A percentile compares a stretch with the other conserved stretches of the same genome.
Conservation (phyloP, 2,329 filamentous ascomycete species). For the Neurospora sp. region DNA sequence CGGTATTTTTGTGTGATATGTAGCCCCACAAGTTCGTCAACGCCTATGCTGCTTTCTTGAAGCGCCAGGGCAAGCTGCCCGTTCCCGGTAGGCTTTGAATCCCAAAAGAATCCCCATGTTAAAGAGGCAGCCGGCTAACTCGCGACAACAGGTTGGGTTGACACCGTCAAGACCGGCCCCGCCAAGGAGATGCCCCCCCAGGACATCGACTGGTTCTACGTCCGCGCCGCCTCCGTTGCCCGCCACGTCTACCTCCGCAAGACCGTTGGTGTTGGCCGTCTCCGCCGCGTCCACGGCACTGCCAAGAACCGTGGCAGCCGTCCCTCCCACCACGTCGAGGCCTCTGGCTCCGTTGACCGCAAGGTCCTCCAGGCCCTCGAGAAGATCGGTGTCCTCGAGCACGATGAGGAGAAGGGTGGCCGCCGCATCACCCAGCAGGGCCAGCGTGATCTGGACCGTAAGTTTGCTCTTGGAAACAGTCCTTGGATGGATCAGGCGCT, state of each 20-base stretch:
- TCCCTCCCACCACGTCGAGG: slow-evolving; percentile 91
- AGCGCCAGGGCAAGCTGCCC: slow-evolving; percentile 87
- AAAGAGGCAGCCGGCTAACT: neutral
- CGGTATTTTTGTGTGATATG: slow-evolving; percentile 27
- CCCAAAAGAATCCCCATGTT: neutral
- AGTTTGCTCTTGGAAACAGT: slow-evolving; percentile 16
- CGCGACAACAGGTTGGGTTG: slow-evolving; percentile 72
- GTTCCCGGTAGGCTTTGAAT: slow-evolving; percentile 62
- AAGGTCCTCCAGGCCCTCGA: slow-evolving; percentile 95
- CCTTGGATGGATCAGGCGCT: neutral
- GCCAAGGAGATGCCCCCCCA: slow-evolving; percentile 97
- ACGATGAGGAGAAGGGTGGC: slow-evolving; percentile 97
- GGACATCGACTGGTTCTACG: slow-evolving; percentile 94
- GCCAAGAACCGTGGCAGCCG: slow-evolving; percentile 94
- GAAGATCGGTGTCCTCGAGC: slow-evolving; percentile 98
- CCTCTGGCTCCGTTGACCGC: slow-evolving; percentile 90
- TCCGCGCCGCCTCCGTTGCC: slow-evolving; percentile 87
- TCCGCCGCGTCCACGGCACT: slow-evolving; percentile 91
- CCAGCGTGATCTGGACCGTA: slow-evolving; percentile 96
- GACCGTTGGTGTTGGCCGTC: slow-evolving; percentile 95
- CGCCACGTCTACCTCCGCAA: slow-evolving; percentile 99
- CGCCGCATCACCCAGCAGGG: slow-evolving; percentile 96
- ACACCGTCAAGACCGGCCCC: slow-evolving; percentile 96
- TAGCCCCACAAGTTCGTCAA: slow-evolving; percentile 85
- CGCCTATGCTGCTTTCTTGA: slow-evolving; percentile 80